phyloP scores from a whole-genome alignment of 495 filamentous ascomycete genomes.

The Trichocladium antarcticum region DNA sequence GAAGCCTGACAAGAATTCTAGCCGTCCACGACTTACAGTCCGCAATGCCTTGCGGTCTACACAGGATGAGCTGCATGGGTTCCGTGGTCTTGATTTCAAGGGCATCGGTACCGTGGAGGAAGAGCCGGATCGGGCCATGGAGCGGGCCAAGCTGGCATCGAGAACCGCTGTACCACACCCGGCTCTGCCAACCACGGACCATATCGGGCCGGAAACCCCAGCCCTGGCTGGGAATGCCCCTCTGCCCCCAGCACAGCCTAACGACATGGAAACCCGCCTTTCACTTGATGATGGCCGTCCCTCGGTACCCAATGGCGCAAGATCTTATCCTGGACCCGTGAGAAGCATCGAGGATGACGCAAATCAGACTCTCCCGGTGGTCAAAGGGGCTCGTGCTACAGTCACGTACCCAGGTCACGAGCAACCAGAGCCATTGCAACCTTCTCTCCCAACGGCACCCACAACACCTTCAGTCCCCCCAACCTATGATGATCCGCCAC shows the following conservation, averaged over 20 bases:
- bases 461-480: background rate
- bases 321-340: background rate
- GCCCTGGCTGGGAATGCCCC: background rate
- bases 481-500: background rate
- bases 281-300: background rate
- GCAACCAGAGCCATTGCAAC: background rate
- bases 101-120: background rate
- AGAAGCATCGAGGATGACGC: background rate
- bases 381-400: background rate
- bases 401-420: background rate
- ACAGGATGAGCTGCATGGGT: background rate
- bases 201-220: background rate
- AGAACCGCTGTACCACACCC: background rate
- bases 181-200: background rate
- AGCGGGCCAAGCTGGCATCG: background rate
- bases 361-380: background rate
- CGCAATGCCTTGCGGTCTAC: conserved; percentile 9
- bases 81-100: conserved; percentile 5
- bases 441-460: background rate
- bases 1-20: conserved; percentile 3
- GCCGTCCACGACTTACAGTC: background rate
- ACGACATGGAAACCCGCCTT: background rate
- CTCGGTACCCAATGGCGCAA: background rate
- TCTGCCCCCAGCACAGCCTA: background rate
- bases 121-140: background rate